Percentiles rank a stretch among this genome's conserved stretches.
Conservation (phyloP, 257 asterid genomes). For the Avicennia marina region DNA sequence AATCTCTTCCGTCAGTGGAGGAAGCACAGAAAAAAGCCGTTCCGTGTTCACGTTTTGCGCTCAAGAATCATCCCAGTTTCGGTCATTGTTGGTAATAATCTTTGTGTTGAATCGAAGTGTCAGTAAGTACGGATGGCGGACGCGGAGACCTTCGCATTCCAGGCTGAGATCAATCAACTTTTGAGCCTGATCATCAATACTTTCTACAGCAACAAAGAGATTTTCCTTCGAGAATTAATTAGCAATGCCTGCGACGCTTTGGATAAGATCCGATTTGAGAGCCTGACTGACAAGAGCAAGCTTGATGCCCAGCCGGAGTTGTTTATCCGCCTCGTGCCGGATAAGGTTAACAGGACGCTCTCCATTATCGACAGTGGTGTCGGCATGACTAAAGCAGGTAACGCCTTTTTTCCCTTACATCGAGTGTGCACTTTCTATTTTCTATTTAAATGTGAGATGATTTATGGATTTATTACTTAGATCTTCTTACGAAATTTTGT, state of each 20-base stretch:
- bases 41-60: neutral
- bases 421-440: no score
- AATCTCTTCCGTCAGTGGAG: neutral
- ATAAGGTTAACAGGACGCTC: slow-evolving; percentile 66
- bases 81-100: neutral
- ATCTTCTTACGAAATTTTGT: no score
- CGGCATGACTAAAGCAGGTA: slow-evolving; percentile 94
- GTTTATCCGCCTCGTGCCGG: slow-evolving; percentile 68
- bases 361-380: slow-evolving; percentile 71
- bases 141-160: slow-evolving; percentile 73
- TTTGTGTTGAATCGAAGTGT: slow-evolving; percentile 5
- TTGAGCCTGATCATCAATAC: no score
- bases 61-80: neutral
- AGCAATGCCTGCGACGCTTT: slow-evolving; percentile 81
- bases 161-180: no score
- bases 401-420: neutral
- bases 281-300: no score
- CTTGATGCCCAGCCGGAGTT: slow-evolving; percentile 83
- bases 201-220: no score
- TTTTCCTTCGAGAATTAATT: no score
- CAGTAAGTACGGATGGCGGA: slow-evolving; percentile 47
- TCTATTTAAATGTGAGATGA: no score
- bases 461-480: no score
- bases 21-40: neutral
- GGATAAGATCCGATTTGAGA: slow-evolving; percentile 80